Conservation (phyloP, 768 basidiomycete genomes). For the Floccularia luteovirens region DNA sequence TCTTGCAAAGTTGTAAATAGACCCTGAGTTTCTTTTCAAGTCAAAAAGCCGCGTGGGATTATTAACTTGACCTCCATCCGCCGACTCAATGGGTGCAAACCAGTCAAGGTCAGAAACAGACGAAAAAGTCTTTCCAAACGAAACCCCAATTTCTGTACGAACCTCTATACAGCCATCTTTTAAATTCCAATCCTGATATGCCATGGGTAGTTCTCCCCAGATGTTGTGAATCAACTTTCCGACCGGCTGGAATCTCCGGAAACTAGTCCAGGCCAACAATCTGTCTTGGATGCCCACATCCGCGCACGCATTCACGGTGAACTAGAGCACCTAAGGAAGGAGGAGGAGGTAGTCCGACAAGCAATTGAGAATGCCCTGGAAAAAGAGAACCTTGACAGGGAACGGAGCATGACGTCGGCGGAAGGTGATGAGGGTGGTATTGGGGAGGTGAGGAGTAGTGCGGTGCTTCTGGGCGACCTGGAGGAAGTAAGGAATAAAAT, state of each 20-base stretch:
- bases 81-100: slow-evolving; percentile 63
- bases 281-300: slow-evolving; percentile 66
- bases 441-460: slow-evolving; percentile 48
- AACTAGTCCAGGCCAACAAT: slow-evolving; percentile 62
- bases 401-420: slow-evolving; percentile 44
- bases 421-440: slow-evolving; percentile 23
- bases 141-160: slow-evolving; percentile 46
- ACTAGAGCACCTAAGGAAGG: slow-evolving; percentile 52
- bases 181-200: slow-evolving; percentile 1
- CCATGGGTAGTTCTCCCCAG: slow-evolving; percentile 62
- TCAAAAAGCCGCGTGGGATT: too few relatives aligned
- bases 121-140: slow-evolving; percentile 50
- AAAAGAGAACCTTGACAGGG: slow-evolving; percentile 82
- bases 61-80: too few relatives aligned
- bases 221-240: slow-evolving; percentile 73
- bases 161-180: too few relatives aligned
- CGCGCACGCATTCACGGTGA: slow-evolving; percentile 66
- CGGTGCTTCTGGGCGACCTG: slow-evolving; percentile 63
- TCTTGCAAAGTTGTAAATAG: too few relatives aligned
- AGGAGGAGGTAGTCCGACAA: slow-evolving; percentile 61
- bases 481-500: slow-evolving; percentile 68
- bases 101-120: slow-evolving; percentile 55
- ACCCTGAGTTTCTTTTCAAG: too few relatives aligned
- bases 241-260: slow-evolving; percentile 53
- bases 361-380: slow-evolving; percentile 78